phyloP scores from a whole-genome alignment of 1,284 basidiomycete species.

The Rhodotorula sp. region DNA sequence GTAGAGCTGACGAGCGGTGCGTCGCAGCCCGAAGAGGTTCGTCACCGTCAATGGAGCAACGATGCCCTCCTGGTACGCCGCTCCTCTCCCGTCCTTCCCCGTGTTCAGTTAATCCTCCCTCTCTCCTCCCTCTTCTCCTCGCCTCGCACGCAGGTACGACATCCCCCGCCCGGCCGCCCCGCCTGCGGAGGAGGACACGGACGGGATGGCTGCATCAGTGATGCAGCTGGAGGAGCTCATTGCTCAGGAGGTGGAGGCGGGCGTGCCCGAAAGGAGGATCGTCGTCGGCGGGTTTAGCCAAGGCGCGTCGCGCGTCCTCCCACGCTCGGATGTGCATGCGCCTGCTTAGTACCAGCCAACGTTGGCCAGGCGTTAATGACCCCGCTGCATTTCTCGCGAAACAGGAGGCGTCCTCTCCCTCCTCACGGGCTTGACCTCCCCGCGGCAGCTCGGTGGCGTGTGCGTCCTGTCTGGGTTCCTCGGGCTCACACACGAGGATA shows the following conservation, averaged over 20 bases:
- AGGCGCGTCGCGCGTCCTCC: conserved; percentile 48
- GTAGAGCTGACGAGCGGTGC: not conserved
- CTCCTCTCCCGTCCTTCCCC: not conserved
- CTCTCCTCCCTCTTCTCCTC: not conserved
- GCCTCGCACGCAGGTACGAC: conserved; percentile 47
- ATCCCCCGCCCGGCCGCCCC: conserved; percentile 61
- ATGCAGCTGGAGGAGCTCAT: conserved; percentile 68
- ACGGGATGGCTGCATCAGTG: conserved; percentile 67
- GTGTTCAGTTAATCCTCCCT: no score
- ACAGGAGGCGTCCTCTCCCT: conserved; percentile 70
- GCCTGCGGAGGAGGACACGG: conserved; percentile 65
- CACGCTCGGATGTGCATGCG: no score
- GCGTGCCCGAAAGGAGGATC: conserved; percentile 61
- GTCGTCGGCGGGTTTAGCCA: conserved; percentile 73
- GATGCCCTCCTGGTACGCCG: conserved; percentile 60
- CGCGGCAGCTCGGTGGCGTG: conserved; percentile 70
- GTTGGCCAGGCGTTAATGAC: no score
- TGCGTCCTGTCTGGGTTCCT: conserved; percentile 67
- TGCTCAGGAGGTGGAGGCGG: conserved; percentile 67
- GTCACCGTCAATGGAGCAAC: conserved; percentile 12
- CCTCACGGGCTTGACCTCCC: conserved; percentile 67
- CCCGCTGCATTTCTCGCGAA: not conserved
- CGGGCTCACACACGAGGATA: conserved; percentile 49
- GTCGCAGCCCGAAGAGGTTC: conserved; percentile 16
- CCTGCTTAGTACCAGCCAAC: no score